Evolutionary conservation across 768 basidiomycete genomes (phyloP).

Genomic region (Pleurotus giganteus): DNA sequence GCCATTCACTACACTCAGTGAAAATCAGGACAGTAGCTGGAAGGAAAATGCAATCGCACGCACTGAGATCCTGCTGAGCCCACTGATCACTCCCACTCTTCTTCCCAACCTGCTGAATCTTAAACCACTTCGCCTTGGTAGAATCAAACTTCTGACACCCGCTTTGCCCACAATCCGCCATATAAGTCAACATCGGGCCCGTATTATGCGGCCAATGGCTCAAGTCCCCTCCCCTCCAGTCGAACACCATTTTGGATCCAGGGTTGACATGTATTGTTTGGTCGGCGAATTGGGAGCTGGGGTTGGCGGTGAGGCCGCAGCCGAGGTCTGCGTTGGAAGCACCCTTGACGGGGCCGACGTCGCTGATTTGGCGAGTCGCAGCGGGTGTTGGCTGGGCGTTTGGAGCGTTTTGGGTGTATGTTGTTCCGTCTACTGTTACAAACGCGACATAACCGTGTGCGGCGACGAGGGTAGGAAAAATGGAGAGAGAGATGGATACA

Average conservation of each 20-base stretch:
- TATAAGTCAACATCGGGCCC: conserved; percentile 74
- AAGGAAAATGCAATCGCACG: conserved; percentile 19
- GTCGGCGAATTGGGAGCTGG: conserved; percentile 42
- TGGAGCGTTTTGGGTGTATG: conserved; percentile 35
- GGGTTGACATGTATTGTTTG: conserved; percentile 59
- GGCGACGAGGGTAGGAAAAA: background rate
- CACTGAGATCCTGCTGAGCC: conserved; percentile 55
- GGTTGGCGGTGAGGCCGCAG: conserved; percentile 46
- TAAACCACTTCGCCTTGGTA: conserved; percentile 68
- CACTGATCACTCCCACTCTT: conserved; percentile 37
- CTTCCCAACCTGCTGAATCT: conserved; percentile 55
- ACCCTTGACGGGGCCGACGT: conserved; percentile 46
- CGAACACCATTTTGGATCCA: conserved; percentile 51
- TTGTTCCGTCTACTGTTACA: conserved; percentile 38
- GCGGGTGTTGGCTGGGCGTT: conserved; percentile 9
- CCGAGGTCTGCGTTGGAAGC: conserved; percentile 53
- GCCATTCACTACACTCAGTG: conserved; percentile 35
- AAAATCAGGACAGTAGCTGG: background rate
- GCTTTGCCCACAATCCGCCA: conserved; percentile 58
- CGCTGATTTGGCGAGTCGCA: conserved; percentile 38
- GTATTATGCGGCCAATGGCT: conserved; percentile 51
- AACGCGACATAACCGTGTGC: conserved; percentile 44
- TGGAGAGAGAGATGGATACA: background rate
- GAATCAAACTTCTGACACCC: conserved; percentile 62
- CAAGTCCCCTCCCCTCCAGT: conserved; percentile 45